phyloP scores from a whole-genome alignment of 2,329 filamentous ascomycete species.

The Trichophaea hybrida region DNA sequence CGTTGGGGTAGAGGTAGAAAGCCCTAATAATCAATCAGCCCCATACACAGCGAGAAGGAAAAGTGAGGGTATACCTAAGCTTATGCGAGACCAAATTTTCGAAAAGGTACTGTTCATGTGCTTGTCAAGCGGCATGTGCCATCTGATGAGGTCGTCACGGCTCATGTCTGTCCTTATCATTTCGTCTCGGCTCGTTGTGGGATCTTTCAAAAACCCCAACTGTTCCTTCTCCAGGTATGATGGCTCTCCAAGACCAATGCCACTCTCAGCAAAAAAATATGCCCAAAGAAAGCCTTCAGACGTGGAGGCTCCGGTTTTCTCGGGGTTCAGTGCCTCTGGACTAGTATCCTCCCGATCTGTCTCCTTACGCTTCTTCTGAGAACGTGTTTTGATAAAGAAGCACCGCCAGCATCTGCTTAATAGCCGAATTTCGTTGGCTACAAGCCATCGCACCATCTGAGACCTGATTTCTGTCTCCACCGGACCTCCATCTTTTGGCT shows the following conservation, averaged over 20 bases:
- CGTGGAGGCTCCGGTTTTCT: background rate
- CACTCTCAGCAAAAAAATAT: constrained; percentile 17
- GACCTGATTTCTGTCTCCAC: background rate
- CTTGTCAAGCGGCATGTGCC: constrained; percentile 20
- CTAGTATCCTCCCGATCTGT: background rate
- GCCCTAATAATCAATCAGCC: constrained; percentile 12
- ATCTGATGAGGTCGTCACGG: constrained; percentile 13
- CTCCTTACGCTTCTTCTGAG: background rate
- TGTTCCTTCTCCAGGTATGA: background rate
- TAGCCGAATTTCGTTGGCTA: constrained; percentile 8
- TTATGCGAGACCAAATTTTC: constrained; percentile 6
- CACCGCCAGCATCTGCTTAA: constrained; percentile 18
- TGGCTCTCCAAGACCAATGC: constrained; percentile 7
- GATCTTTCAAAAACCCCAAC: background rate
- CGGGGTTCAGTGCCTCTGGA: background rate
- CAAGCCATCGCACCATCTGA: constrained; percentile 11
- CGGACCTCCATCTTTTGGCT: background rate
- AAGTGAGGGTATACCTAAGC: background rate
- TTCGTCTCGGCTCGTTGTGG: background rate
- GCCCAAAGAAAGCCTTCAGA: constrained; percentile 5
- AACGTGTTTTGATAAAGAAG: constrained; percentile 12
- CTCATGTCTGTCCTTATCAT: constrained; percentile 13
- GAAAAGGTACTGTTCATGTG: background rate
- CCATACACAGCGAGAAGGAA: background rate
- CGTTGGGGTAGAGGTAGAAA: constrained; percentile 22